phyloP scores from a whole-genome alignment of 768 basidiomycete genomes.

The Naganishia kalamii region DNA sequence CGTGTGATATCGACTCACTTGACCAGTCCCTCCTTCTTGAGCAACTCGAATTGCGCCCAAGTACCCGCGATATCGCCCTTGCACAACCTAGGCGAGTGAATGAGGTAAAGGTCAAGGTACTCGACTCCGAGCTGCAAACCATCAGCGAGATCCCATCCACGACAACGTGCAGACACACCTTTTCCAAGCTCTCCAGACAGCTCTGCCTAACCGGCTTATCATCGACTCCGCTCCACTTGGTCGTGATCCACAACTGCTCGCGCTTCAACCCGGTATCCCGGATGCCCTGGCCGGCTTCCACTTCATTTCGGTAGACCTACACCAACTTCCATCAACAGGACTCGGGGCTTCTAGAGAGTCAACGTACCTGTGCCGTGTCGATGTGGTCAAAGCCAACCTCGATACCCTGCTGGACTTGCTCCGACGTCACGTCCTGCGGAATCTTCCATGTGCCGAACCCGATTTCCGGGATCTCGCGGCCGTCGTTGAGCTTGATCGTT shows the following conservation, averaged over 20 bases:
- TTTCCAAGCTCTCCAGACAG: conserved; percentile 14
- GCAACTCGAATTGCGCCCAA: conserved; percentile 21
- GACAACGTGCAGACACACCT: conserved; percentile 22
- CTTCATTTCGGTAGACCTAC: conserved; percentile 23
- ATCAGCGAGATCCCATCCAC: not conserved
- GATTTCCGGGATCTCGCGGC: conserved; percentile 4
- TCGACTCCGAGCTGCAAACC: conserved; percentile 56
- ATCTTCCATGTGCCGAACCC: conserved; percentile 43
- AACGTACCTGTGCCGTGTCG: conserved; percentile 37
- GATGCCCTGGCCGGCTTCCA: conserved; percentile 19
- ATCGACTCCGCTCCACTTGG: conserved; percentile 46
- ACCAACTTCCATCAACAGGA: not conserved
- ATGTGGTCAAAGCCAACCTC: conserved; percentile 41
- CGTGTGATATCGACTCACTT: conserved; percentile 8
- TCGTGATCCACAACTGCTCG: conserved; percentile 26
- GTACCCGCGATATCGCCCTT: conserved; percentile 19
- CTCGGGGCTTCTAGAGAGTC: not conserved
- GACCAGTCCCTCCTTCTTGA: conserved; percentile 29
- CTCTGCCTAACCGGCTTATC: conserved; percentile 37
- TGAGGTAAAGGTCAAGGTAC: conserved; percentile 65
- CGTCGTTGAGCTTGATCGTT: conserved; percentile 4
- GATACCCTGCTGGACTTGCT: conserved; percentile 37
- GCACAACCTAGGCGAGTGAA: conserved; percentile 52
- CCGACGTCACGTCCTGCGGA: conserved; percentile 33
- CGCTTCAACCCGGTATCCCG: conserved; percentile 14